Conservation (phyloP, 2,329 filamentous ascomycete species). For the Botrytis paeoniae region DNA sequence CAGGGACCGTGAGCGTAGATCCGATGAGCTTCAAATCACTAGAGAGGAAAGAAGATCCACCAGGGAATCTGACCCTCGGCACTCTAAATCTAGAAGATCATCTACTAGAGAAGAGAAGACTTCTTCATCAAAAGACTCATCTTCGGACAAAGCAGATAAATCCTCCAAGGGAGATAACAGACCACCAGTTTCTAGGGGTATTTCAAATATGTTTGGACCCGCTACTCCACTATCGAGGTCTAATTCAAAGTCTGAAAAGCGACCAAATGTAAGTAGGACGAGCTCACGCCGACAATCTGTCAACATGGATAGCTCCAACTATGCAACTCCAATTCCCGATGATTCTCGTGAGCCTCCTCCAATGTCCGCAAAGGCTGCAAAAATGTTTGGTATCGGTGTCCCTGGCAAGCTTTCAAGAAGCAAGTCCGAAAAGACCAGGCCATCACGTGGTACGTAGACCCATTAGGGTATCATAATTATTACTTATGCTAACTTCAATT, state of each 20-base stretch:
- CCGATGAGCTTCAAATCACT: conserved; percentile 14
- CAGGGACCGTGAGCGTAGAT: conserved; percentile 35
- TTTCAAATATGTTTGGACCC: conserved; percentile 64
- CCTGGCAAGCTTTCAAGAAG: conserved; percentile 47
- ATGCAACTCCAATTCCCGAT: conserved; percentile 72
- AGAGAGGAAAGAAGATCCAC: conserved; percentile 39
- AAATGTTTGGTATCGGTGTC: conserved; percentile 61
- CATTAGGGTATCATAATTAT: conserved; percentile 5
- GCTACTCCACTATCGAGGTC: conserved; percentile 66
- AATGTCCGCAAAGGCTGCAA: conserved; percentile 74
- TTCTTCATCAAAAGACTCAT: conserved; percentile 63
- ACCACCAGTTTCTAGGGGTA: conserved; percentile 45
- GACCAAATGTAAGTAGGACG: conserved; percentile 53
- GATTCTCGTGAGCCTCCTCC: conserved; percentile 50
- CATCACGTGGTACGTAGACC: conserved; percentile 40
- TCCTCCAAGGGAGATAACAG: conserved; percentile 40
- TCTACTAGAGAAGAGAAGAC: conserved; percentile 61
- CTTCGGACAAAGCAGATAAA: conserved; percentile 55
- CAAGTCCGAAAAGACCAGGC: conserved; percentile 49
- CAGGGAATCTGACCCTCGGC: conserved; percentile 51
- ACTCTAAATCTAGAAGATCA: conserved; percentile 56
- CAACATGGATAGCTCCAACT: conserved; percentile 56
- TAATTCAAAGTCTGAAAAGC: conserved; percentile 65
- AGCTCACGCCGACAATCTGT: conserved; percentile 66
- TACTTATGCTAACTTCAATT: conserved; percentile 25